Base-by-base conservation (phyloP, 805 yeast species). In the Barnettozyma wickerhamii region DNA sequence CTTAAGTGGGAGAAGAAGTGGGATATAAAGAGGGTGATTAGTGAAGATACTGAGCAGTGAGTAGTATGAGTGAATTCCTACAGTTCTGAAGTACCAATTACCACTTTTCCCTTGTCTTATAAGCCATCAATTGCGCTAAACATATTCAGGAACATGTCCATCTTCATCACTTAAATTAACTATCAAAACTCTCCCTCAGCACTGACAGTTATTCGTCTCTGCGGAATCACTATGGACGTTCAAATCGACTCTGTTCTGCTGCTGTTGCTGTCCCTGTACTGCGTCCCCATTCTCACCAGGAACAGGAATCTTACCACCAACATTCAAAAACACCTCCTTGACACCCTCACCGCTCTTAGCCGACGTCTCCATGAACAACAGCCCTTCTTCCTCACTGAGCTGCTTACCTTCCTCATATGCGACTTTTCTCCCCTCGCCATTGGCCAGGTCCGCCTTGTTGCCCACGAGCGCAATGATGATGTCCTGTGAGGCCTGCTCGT, bases 391-490 rank as follows among this genome's bases (percentile, higher is more conserved):
- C 30, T 85, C 84, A 4, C 98, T 97, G 45, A 91, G 71, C 42
- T 75, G 77, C 63, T 81, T 71, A 29, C 96, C 99, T 61, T 93
- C 98, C 51, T 84, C 90, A 37, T 75, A 71, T 24, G 88, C 79
- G 20, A 91, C 95, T 62, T 85, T 86, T 53, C 96, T 74, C 47
- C 75, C 68, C 19, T 68, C 63, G 40, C 75, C 83, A 44, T 69
- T 62, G 12, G 81, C 76, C 47, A 91, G 68, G 64, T 91, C 99
- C 45, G 78, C 75, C 66, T 91, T 91, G 69, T 90, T 91, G 29
- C 96, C 99, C 21, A 90, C 96, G 29, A 91, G 71, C 4, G 98
- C 98, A 62, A 91, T 89, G 43, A 88, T 79, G 38, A 91, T 91
- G 48, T 84, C 90, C 49, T 86, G 85, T n/a, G 85, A 74, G 15